A percentile compares a stretch with the other conserved stretches of the same genome.
Evolutionary conservation across 345 rosid species (phyloP).

Genomic region (Citrus mangshanensis): DNA sequence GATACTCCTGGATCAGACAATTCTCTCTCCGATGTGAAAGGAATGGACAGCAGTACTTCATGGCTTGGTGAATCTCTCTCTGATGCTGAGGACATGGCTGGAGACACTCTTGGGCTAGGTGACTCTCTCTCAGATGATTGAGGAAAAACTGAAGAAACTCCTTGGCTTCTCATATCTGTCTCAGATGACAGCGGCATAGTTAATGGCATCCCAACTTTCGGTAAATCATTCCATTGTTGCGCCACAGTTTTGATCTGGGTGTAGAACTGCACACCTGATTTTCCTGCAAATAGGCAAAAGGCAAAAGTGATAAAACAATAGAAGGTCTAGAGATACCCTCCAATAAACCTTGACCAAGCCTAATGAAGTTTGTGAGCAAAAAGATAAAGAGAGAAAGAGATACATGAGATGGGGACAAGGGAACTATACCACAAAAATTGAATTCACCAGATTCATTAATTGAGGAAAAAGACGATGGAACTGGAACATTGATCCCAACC

Average conservation of each 20-base stretch:
- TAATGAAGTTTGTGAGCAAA: not conserved
- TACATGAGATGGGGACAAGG: not conserved
- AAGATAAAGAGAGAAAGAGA: not conserved
- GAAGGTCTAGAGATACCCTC: not conserved
- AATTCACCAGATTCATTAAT: slow-evolving; percentile 30
- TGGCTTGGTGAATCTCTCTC: slow-evolving; percentile 28
- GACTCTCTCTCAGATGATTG: slow-evolving; percentile 29
- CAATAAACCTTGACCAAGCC: slow-evolving; percentile 3
- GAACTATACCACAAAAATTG: slow-evolving; percentile 31
- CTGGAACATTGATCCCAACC: slow-evolving; percentile 47
- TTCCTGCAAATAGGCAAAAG: slow-evolving; percentile 26
- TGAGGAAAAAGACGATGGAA: slow-evolving; percentile 26
- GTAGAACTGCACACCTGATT: slow-evolving; percentile 36
- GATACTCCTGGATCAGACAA: slow-evolving; percentile 21
- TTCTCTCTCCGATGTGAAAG: slow-evolving; percentile 16
- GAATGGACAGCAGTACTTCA: slow-evolving; percentile 8
- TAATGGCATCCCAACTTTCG: slow-evolving; percentile 16
- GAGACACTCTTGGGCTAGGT: slow-evolving; percentile 12
- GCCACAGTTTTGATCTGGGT: slow-evolving; percentile 41
- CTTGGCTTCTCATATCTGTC: slow-evolving; percentile 25
- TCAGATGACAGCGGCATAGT: slow-evolving; percentile 24
- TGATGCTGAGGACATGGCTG: slow-evolving; percentile 20
- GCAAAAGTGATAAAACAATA: not conserved
- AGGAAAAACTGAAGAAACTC: slow-evolving; percentile 29
- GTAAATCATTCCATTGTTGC: slow-evolving; percentile 39